phyloP scores from a whole-genome alignment of 768 basidiomycete species.

The Asterophora lycoperdoides region DNA sequence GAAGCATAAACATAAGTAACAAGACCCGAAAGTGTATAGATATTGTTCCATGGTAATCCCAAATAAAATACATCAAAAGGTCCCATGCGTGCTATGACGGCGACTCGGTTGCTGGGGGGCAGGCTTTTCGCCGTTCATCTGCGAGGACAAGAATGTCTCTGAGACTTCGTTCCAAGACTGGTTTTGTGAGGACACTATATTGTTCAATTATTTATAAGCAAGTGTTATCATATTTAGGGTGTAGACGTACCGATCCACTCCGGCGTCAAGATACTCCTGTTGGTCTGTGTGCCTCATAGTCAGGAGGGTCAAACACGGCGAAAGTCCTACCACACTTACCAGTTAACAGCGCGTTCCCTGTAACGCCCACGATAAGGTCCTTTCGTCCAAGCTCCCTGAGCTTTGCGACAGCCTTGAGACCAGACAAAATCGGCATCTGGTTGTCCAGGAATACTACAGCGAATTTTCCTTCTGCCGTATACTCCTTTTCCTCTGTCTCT shows the following conservation, averaged over 20 bases:
- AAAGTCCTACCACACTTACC: conserved; percentile 29
- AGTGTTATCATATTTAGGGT: not conserved
- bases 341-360: conserved; percentile 53
- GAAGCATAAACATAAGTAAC: not conserved
- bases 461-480: conserved; percentile 34
- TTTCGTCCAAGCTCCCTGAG: conserved; percentile 59
- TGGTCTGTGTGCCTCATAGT: conserved; percentile 49
- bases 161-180: conserved; percentile 61
- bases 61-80: conserved; percentile 4
- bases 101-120: conserved; percentile 3
- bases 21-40: not conserved
- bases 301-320: not conserved
- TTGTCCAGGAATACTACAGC: conserved; percentile 59
- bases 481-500: conserved; percentile 15
- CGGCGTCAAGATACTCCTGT: conserved; percentile 70
- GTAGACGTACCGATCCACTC: conserved; percentile 62
- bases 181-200: conserved; percentile 70
- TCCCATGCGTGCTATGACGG: conserved; percentile 10
- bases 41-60: not conserved
- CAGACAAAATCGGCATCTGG: conserved; percentile 82
- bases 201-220: conserved; percentile 7
- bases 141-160: conserved; percentile 42
- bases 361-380: conserved; percentile 83
- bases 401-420: conserved; percentile 60
- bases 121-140: conserved; percentile 41